Conservation (phyloP, 179 eudicot species). For the Silene vulgaris region DNA sequence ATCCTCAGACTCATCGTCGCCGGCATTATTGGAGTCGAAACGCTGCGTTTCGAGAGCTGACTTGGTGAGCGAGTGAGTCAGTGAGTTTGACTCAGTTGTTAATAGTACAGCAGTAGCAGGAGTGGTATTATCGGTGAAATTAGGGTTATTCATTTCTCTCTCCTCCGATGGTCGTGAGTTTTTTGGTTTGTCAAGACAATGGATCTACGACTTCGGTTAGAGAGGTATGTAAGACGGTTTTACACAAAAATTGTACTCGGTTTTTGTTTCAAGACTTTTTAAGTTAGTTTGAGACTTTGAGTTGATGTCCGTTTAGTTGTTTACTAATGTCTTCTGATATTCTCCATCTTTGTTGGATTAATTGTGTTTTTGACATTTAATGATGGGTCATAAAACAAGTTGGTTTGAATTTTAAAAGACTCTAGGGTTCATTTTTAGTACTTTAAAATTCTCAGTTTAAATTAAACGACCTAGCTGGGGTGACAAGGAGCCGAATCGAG, state of each 20-base stretch:
- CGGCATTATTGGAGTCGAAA: slow-evolving; percentile 6
- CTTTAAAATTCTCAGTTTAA: no score
- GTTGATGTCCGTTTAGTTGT: neutral
- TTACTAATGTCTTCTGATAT: neutral
- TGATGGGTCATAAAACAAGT: neutral
- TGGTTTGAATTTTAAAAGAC: neutral
- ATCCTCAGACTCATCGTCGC: neutral
- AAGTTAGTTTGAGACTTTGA: neutral
- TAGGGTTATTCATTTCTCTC: slow-evolving; percentile 22
- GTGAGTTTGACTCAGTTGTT: slow-evolving; percentile 26
- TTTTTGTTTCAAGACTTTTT: neutral
- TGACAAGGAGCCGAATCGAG: no score
- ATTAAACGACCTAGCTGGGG: no score
- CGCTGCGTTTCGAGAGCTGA: neutral
- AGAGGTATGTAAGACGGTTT: no score
- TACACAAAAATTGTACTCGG: neutral
- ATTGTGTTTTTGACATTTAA: neutral
- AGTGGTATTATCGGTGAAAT: neutral
- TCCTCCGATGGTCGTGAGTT: neutral
- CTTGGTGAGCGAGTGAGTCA: slow-evolving; percentile 10
- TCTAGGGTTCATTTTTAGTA: no score
- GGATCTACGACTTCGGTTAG: no score
- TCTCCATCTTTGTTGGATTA: slow-evolving; percentile 8
- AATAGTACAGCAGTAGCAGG: neutral
- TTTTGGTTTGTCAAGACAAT: no score